Percentiles rank a stretch among this genome's conserved stretches.
Evolutionary conservation across 768 basidiomycete species (phyloP).

Genomic region (Leccinum broughii): DNA sequence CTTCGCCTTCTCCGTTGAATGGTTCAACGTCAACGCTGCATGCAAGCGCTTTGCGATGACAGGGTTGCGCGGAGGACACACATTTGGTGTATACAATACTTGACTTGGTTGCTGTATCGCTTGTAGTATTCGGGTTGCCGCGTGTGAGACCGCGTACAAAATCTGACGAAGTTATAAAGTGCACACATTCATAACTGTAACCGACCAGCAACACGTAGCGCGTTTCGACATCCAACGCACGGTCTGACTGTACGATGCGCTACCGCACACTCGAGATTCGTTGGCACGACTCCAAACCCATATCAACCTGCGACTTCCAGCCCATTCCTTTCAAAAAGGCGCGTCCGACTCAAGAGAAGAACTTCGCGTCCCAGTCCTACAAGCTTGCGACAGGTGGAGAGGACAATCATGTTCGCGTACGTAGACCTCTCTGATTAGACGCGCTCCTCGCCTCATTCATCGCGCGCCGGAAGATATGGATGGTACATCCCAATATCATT

Average conservation of each 20-base stretch:
- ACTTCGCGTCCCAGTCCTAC: constrained; percentile 73
- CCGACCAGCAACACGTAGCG: not conserved
- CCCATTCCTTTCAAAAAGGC: constrained; percentile 79
- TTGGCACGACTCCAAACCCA: constrained; percentile 95
- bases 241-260: constrained; percentile 52
- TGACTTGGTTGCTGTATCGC: not conserved
- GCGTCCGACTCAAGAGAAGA: constrained; percentile 58
- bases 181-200: constrained; percentile 7
- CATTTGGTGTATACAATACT: constrained; percentile 8
- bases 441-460: constrained; percentile 11
- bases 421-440: constrained; percentile 36
- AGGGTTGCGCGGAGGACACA: constrained; percentile 5
- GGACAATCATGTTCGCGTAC: constrained; percentile 93
- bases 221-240: constrained; percentile 1
- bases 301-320: constrained; percentile 97
- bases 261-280: constrained; percentile 91
- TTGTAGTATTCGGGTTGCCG: constrained; percentile 9
- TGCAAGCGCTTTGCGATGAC: constrained; percentile 28
- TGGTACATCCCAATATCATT: constrained; percentile 88
- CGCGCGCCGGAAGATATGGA: constrained; percentile 63
- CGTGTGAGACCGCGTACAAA: constrained; percentile 25
- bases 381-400: constrained; percentile 93
- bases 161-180: constrained; percentile 8
- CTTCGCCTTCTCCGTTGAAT: constrained; percentile 22
- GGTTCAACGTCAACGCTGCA: constrained; percentile 29